phyloP scores from a whole-genome alignment of 2,329 filamentous ascomycete genomes.

The Fusarium sp. region DNA sequence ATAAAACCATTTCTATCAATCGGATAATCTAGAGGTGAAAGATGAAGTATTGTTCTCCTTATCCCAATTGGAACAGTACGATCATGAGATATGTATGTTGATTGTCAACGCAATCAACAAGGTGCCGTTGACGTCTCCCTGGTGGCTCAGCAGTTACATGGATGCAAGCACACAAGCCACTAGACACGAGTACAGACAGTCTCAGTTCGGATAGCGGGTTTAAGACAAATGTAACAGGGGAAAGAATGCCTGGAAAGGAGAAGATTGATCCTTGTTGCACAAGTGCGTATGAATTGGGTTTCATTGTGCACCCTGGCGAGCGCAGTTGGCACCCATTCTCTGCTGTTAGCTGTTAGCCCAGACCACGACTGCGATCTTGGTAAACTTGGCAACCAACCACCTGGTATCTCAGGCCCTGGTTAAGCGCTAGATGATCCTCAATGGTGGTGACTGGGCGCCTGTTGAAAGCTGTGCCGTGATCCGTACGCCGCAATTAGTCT shows the following conservation, averaged over 20 bases:
- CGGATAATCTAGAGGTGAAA: background rate
- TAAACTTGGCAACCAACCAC: constrained; percentile 9
- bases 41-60: background rate
- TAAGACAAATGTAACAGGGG: constrained; percentile 1
- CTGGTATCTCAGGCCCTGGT: constrained; percentile 11
- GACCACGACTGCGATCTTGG: background rate
- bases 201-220: background rate
- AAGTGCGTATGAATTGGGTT: constrained; percentile 17
- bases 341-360: background rate
- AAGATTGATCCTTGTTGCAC: background rate
- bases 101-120: constrained; percentile 23
- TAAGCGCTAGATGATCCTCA: constrained; percentile 30
- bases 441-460: constrained; percentile 17
- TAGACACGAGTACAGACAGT: background rate
- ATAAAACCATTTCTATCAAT: background rate
- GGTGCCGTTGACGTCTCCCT: constrained; percentile 33
- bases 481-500: constrained; percentile 19
- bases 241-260: background rate
- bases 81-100: background rate
- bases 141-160: constrained; percentile 38
- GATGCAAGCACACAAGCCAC: constrained; percentile 20
- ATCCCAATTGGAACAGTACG: background rate
- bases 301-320: constrained; percentile 17
- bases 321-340: constrained; percentile 1
- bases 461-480: constrained; percentile 26